Conservation (phyloP, 2,329 filamentous ascomycete species). For the Penicillium hordei region DNA sequence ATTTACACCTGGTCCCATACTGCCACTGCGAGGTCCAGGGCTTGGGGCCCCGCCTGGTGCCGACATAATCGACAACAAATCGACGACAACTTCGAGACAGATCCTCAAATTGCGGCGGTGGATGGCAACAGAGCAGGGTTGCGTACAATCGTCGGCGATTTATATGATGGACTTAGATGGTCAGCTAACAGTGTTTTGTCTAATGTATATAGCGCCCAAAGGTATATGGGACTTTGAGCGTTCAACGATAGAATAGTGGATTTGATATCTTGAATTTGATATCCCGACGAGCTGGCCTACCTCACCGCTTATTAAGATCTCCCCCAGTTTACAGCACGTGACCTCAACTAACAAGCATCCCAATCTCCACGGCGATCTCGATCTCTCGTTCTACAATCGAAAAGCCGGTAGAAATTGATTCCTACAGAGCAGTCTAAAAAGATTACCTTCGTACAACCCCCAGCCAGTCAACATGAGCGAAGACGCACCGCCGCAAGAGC, state of each 20-base stretch:
- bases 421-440: not conserved
- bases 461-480: conserved; percentile 24
- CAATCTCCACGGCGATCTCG: not conserved
- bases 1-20: conserved; percentile 46
- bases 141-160: not conserved
- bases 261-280: conserved; percentile 26
- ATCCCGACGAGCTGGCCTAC: conserved; percentile 13
- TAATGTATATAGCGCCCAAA: not conserved
- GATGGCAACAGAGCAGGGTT: not conserved
- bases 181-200: not conserved
- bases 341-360: not conserved
- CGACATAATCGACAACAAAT: conserved; percentile 36
- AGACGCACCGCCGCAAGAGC: conserved; percentile 22
- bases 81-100: not conserved
- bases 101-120: not conserved
- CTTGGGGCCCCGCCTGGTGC: conserved; percentile 49
- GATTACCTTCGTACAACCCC: not conserved
- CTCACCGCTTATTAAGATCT: conserved; percentile 17
- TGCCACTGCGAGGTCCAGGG: conserved; percentile 50
- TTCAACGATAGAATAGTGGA: conserved; percentile 12
- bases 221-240: not conserved
- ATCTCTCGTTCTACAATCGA: not conserved
- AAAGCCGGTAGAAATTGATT: not conserved
- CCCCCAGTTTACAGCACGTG: conserved; percentile 17
- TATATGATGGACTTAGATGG: not conserved